Conservation (phyloP, 177 flowering plant genomes). For the Telopea speciosissima region DNA sequence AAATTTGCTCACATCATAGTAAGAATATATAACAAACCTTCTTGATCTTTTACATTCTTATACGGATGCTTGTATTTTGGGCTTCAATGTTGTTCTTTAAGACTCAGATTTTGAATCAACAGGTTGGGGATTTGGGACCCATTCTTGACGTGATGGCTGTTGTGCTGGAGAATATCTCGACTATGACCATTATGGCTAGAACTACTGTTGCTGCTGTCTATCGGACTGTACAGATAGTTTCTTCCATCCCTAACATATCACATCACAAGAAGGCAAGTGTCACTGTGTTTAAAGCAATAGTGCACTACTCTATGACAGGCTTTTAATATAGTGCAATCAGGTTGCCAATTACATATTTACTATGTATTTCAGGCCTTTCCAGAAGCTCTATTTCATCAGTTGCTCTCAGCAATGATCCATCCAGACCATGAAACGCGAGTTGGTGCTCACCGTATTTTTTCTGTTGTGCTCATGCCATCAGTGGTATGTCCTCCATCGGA, state of each 20-base stretch:
- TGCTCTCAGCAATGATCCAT: constrained; percentile 74
- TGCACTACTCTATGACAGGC: not conserved
- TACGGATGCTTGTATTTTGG: not conserved
- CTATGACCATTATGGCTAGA: constrained; percentile 44
- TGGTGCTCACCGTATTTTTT: constrained; percentile 66
- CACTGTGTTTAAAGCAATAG: not conserved
- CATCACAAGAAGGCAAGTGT: constrained; percentile 63
- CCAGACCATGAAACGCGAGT: constrained; percentile 74
- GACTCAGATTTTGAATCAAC: constrained; percentile 15
- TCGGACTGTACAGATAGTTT: constrained; percentile 53
- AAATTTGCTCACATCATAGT: not conserved
- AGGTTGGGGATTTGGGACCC: constrained; percentile 90
- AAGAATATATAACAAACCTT: not conserved
- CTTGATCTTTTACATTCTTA: not conserved
- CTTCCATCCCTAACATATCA: constrained; percentile 55
- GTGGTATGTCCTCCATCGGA: constrained; percentile 31
- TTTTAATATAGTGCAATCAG: not conserved
- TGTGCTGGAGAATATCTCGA: constrained; percentile 63
- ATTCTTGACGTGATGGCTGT: constrained; percentile 84
- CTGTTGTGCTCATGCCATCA: constrained; percentile 73
- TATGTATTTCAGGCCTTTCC: constrained; percentile 68
- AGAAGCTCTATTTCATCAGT: constrained; percentile 81
- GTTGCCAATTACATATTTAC: constrained; percentile 2
- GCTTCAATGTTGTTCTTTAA: not conserved
- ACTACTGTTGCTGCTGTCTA: constrained; percentile 61